Base-by-base conservation (phyloP, 2,329 filamentous ascomycete genomes). In the Didymella arachidicola region DNA sequence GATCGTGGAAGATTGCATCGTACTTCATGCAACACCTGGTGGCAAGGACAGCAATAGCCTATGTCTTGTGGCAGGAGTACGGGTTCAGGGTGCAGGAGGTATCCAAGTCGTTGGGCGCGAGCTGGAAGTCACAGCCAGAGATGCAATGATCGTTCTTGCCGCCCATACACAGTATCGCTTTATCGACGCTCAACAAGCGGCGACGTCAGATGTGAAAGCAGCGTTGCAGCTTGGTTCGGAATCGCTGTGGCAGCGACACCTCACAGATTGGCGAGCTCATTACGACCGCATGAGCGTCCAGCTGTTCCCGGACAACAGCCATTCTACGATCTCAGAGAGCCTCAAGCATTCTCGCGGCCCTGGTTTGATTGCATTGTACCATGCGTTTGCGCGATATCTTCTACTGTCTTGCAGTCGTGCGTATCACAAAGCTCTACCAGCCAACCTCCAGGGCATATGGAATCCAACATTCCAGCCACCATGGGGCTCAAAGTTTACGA, bases 401-500 rank as follows among this genome's bases (percentile, higher is more conserved):
- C 71, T 79, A 25, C 72, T 80, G 18, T 74, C 71, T n/a, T 66
- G 56, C 32, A 62, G 59, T 34, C 53, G 62, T 41, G 73, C 67
- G 42, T 67, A 71, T 42, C 59, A 69, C 27, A 68, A 63, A 12
- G 70, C 63, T 12, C 67, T 82, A 4, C 80, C 80, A 4, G 78
- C 79, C 1, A 82, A 76, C 41, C 73, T 81, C 0, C 79, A 83
- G 61, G 79, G 79, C 0, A 74, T 82, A 32, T 81, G 79, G 80
- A 81, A 80, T 47, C 54, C 61, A 16, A 59, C 73, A 5, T 80
- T 79, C 53, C 64, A 73, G 10, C 79, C 78, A 6, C 70, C 79
- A 0, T 83, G 82, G 81, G 80, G 80, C 3, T 78, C 74, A 25
- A 83, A 81, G 59, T 82, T 79, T 55, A 84, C 82, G 0, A 80